These are phyloP conservation scores for Corchorus olitorius DNA, from an alignment of 345 rosid genomes.

Conservation along the genomic window DNA sequence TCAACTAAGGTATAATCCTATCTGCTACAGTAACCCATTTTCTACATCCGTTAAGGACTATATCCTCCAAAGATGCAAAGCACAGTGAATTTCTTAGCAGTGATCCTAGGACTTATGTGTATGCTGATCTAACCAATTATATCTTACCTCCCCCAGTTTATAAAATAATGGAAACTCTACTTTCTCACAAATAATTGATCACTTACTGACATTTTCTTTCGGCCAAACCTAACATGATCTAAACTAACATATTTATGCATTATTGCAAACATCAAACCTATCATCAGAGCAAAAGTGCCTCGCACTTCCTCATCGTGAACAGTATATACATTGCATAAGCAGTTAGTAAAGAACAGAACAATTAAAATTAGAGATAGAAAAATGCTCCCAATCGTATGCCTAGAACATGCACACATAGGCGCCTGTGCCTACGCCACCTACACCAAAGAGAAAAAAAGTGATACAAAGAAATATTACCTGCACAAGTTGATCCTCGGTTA, in stretches of 20 bases:
- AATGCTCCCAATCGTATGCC: not conserved
- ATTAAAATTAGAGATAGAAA: conserved; percentile 1
- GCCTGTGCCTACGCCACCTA: not conserved
- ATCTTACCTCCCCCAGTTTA: not conserved
- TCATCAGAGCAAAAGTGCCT: not conserved
- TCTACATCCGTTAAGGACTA: not conserved
- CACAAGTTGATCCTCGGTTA: conserved; percentile 89
- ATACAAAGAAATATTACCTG: conserved; percentile 44
- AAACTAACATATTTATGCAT: not conserved
- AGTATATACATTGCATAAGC: not conserved
- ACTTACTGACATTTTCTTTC: not conserved
- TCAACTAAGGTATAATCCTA: not conserved
- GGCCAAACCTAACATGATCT: too few species aligned
- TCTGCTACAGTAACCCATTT: not conserved
- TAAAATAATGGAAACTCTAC: not conserved
- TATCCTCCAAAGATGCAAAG: not conserved
- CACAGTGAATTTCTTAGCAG: not conserved
- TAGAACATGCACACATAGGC: not conserved
- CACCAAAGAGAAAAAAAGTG: conserved; percentile 10
- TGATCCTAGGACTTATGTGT: not conserved
- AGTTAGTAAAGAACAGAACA: not conserved
- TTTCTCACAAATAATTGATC: not conserved
- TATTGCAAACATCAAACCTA: not conserved
- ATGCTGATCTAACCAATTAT: not conserved
- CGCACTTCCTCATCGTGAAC: not conserved